Evolutionary conservation across 345 rosid genomes (phyloP), one percentile per base, ranked within the genome.

Genomic region (Salix caprea): DNA sequence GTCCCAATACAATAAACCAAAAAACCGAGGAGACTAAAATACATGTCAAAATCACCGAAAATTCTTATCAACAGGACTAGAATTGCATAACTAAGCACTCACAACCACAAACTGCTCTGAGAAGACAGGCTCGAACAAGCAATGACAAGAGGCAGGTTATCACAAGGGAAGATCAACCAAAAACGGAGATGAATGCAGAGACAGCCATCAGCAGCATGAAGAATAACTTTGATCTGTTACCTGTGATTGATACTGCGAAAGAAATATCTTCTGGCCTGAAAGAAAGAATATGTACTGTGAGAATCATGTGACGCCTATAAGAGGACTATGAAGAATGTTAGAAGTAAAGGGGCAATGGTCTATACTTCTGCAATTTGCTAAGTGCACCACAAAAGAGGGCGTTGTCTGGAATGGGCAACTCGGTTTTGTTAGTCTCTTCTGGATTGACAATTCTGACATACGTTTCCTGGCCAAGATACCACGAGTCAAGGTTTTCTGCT

Each of bases 391-490:
- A 96, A 74, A 80, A 96, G 67, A 96, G 92, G 37, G 85, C 97
- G 82, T 96, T 96, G 19, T 87, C 97, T 11, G 99, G 99, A 1
- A 88, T 28, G 0, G 93, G 90, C 2, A 96, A 75, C 83, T 96
- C 98, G 11, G 98, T 96, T 78, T 94, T 96, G 91, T 96, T 96
- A 39, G 87, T 94, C 28, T 78, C 86, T 78, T 96, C 98, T 3
- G 99, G 98, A 84, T 96, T 96, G 76, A 96, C 82, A 37, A 96
- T 82, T 84, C 97, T 87, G 79, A 96, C 82, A 76, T 96, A 96
- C 1, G 99, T 96, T 81, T 96, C 99, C 87, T 94, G 98, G 74
- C 99, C 99, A 6, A 96, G 97, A 81, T 96, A 94, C 99, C 99
- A 94, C 4, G 94, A 89, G 82, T 96, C 99, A 0, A 96, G 98